Percentiles rank a stretch among this genome's conserved stretches.
These are phyloP conservation scores for Mollisia scopiformis DNA, from an alignment of 2,329 filamentous ascomycete species.

Conservation along the genomic window DNA sequence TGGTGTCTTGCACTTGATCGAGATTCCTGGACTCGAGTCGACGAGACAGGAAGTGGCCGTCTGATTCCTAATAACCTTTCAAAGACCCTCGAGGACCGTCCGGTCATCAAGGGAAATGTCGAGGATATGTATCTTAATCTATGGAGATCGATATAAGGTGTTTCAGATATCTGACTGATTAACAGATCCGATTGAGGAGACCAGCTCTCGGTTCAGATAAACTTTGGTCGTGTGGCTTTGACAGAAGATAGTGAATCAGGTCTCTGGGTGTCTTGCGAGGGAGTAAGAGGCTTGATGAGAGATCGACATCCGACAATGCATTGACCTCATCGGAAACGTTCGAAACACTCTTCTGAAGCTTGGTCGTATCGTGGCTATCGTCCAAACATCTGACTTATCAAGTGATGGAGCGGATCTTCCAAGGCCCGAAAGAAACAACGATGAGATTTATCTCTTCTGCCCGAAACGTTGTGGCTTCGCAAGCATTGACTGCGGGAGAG, in stretches of 20 bases:
- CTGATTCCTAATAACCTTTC: constrained; percentile 26
- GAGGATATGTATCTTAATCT: constrained; percentile 30
- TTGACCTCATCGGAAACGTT: constrained; percentile 37
- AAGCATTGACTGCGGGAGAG: constrained; percentile 27
- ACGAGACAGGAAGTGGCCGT: constrained; percentile 11
- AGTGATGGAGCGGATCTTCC: constrained; percentile 29
- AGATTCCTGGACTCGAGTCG: background rate
- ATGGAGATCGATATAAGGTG: constrained; percentile 28
- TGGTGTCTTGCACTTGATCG: background rate
- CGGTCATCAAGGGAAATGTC: constrained; percentile 21
- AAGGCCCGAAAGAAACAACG: constrained; percentile 30
- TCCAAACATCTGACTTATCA: constrained; percentile 36
- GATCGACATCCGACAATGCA: constrained; percentile 37
- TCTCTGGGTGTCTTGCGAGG: constrained; percentile 28
- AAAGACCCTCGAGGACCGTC: constrained; percentile 21
- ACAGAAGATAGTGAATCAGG: constrained; percentile 27
- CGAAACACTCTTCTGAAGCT: constrained; percentile 36
- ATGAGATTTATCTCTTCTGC: constrained; percentile 21
- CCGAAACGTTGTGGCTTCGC: constrained; percentile 30
- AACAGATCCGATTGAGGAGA: constrained; percentile 27
- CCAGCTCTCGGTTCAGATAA: constrained; percentile 30
- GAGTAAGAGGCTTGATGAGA: constrained; percentile 27
- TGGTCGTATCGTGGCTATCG: constrained; percentile 32
- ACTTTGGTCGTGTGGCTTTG: constrained; percentile 32
- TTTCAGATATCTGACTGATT: constrained; percentile 33